These are phyloP conservation scores for Aspergillus neotritici DNA, from an alignment of 2,329 filamentous ascomycete genomes.

Conservation along the genomic window DNA sequence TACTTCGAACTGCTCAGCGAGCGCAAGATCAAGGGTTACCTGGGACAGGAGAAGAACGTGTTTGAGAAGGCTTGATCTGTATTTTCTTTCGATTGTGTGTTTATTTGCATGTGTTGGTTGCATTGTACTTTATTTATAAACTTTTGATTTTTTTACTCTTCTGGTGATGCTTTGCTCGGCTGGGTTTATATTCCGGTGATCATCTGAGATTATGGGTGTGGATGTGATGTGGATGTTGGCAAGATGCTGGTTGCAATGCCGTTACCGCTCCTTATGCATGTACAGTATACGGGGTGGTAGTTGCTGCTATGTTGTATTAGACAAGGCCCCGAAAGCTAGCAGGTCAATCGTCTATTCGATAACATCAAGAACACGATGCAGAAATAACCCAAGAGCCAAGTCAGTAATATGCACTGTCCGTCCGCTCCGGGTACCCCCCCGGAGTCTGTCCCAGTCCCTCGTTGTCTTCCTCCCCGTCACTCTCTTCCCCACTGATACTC, in stretches of 20 bases:
- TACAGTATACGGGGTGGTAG: too few species aligned
- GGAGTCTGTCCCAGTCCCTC: conserved; percentile 19
- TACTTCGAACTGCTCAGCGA: conserved; percentile 61
- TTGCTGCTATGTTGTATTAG: too few species aligned
- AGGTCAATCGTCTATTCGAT: background rate
- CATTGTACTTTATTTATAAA: background rate
- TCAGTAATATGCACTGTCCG: conserved; percentile 35
- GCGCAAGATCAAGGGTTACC: conserved; percentile 57
- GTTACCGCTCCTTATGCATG: background rate
- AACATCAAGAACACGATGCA: background rate
- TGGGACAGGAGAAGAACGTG: conserved; percentile 61
- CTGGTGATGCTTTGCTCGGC: background rate
- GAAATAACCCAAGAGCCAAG: background rate
- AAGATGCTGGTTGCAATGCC: background rate
- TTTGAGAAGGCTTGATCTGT: conserved; percentile 23
- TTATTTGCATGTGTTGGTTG: background rate
- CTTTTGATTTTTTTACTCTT: background rate
- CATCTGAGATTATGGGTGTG: too few species aligned
- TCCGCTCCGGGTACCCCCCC: conserved; percentile 33
- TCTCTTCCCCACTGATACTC: conserved; percentile 39
- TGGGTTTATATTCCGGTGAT: too few species aligned
- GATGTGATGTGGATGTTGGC: background rate
- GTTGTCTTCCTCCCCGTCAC: conserved; percentile 36
- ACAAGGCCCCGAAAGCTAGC: too few species aligned
- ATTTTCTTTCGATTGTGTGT: background rate